phyloP scores from a whole-genome alignment of 805 yeast genomes.

The Wickerhamiella domercqiae region DNA sequence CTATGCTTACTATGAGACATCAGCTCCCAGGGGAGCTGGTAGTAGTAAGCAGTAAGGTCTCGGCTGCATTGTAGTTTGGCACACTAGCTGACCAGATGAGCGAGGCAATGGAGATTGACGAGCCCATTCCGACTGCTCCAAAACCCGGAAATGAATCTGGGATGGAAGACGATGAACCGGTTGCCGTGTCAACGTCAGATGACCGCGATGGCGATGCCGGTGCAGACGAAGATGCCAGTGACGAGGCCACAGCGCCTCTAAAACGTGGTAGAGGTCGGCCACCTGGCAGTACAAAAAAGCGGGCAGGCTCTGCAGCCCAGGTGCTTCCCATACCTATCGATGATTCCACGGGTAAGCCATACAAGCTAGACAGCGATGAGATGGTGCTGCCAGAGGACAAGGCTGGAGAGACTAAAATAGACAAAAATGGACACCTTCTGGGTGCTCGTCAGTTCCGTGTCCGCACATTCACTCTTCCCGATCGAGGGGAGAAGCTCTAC shows the following conservation, averaged over 20 bases:
- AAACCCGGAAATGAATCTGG: too few species aligned
- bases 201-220: slow-evolving; percentile 12
- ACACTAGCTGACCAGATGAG: too few species aligned
- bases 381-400: slow-evolving; percentile 60
- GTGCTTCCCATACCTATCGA: slow-evolving; percentile 23
- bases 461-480: slow-evolving; percentile 30
- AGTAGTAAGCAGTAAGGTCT: too few species aligned
- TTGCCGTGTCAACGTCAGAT: slow-evolving; percentile 1
- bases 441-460: slow-evolving; percentile 62
- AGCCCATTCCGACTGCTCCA: too few species aligned
- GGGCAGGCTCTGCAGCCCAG: slow-evolving; percentile 4
- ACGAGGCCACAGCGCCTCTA: slow-evolving; percentile 10
- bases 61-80: too few species aligned
- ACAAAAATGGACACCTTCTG: slow-evolving; percentile 44
- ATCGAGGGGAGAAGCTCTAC: slow-evolving; percentile 55
- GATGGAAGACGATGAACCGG: too few species aligned
- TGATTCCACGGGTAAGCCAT: slow-evolving; percentile 56
- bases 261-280: slow-evolving; percentile 19
- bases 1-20: too few species aligned
- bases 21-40: too few species aligned
- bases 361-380: slow-evolving; percentile 58
- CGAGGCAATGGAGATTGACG: too few species aligned
- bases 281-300: slow-evolving; percentile 16
- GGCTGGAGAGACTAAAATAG: slow-evolving; percentile 63
- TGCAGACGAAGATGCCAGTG: slow-evolving; percentile 7